These are phyloP conservation scores for Globisporangium nagaii DNA, from an alignment of 352 stramenopile species.

Conservation along the genomic window DNA sequence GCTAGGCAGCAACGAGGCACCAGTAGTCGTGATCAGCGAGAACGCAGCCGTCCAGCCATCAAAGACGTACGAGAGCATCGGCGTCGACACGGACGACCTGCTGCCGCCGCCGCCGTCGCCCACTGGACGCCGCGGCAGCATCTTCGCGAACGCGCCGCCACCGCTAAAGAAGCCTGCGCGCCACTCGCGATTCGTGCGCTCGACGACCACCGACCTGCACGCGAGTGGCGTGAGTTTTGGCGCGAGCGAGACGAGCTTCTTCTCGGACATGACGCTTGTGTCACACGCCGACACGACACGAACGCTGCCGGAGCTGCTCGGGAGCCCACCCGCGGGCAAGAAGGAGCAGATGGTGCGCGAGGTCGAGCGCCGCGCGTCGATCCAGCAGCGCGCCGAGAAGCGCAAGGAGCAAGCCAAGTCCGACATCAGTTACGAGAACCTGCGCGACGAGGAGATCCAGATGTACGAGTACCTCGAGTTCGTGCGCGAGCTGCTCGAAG, in stretches of 20 bases:
- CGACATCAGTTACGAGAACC: conserved; percentile 61
- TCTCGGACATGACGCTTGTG: not conserved
- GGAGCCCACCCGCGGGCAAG: not conserved
- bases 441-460: conserved; percentile 54
- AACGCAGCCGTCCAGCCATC: not conserved
- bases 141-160: conserved; percentile 10
- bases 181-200: not conserved
- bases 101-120: not conserved
- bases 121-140: conserved; percentile 5
- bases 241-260: conserved; percentile 12
- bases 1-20: not conserved
- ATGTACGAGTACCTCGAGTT: conserved; percentile 76
- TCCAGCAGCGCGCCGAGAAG: conserved; percentile 41
- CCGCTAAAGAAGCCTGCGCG: not conserved
- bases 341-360: conserved; percentile 27
- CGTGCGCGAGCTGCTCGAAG: conserved; percentile 51
- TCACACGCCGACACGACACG: not conserved
- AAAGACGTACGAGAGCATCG: conserved; percentile 52
- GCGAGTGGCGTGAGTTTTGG: conserved; percentile 1
- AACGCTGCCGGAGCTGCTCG: conserved; percentile 4
- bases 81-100: conserved; percentile 30
- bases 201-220: not conserved
- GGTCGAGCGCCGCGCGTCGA: conserved; percentile 34
- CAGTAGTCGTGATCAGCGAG: not conserved
- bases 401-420: conserved; percentile 34